Conservation (phyloP, 768 basidiomycete species). For the Amylocystis lapponica region DNA sequence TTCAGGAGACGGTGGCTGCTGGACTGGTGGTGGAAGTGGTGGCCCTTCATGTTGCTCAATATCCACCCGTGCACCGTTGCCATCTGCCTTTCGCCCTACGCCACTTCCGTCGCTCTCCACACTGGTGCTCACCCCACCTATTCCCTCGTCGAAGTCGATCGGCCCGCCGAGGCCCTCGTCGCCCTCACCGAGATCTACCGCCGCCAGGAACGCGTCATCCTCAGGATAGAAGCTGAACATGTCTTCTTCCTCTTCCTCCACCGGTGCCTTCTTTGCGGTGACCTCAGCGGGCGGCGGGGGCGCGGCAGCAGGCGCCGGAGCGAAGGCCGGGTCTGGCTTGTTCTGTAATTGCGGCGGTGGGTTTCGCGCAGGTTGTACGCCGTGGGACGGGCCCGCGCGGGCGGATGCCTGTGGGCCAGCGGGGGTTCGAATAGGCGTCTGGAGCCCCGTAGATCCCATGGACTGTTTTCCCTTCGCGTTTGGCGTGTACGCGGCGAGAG, state of each 20-base stretch:
- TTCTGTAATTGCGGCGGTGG: no score
- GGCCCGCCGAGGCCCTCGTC: conserved; percentile 27
- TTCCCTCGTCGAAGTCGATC: conserved; percentile 37
- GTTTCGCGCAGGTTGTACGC: no score
- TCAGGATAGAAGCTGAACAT: conserved; percentile 53
- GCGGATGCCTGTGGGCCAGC: conserved; percentile 8
- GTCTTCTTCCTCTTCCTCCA: conserved; percentile 32
- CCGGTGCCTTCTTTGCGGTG: no score
- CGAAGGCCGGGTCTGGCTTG: no score
- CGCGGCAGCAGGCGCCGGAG: conserved; percentile 4
- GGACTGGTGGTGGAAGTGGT: no score
- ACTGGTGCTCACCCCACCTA: conserved; percentile 14
- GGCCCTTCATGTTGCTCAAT: no score
- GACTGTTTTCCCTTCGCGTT: conserved; percentile 8
- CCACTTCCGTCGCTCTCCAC: no score
- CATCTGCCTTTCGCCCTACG: background rate
- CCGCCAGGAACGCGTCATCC: conserved; percentile 60
- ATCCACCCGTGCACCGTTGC: no score
- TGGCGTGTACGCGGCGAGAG: conserved; percentile 10
- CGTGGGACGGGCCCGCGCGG: no score
- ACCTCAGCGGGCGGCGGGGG: background rate
- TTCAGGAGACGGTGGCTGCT: no score
- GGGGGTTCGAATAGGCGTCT: conserved; percentile 32
- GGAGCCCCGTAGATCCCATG: conserved; percentile 16
- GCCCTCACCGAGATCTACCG: conserved; percentile 39